These are phyloP conservation scores for Penicillium sp. DNA, from an alignment of 2,329 filamentous ascomycete genomes.

Conservation along the genomic window DNA sequence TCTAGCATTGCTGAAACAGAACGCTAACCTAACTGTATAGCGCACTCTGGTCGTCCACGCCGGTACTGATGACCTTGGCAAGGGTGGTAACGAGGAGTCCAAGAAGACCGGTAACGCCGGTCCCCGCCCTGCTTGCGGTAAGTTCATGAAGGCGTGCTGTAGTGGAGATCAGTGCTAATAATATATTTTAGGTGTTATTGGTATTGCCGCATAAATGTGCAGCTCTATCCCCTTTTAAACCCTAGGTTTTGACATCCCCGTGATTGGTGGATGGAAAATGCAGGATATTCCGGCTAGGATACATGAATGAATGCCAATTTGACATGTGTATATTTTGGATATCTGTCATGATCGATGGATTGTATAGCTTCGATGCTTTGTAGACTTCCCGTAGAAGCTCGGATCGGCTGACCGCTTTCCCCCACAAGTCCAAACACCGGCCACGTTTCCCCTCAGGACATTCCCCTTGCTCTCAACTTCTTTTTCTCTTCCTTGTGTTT, in stretches of 20 bases:
- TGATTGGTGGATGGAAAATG: constrained; percentile 23
- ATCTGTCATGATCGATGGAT: constrained; percentile 1
- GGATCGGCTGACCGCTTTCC: constrained; percentile 31
- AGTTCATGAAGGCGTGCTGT: constrained; percentile 32
- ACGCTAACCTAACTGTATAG: constrained; percentile 46
- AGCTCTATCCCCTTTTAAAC: constrained; percentile 15
- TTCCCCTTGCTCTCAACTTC: constrained; percentile 17
- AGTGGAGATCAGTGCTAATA: constrained; percentile 13
- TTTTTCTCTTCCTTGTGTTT: constrained; percentile 11
- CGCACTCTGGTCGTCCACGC: constrained; percentile 93
- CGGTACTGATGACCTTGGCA: constrained; percentile 95
- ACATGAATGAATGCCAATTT: constrained; percentile 23
- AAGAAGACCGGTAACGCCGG: constrained; percentile 99
- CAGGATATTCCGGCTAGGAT: constrained; percentile 23
- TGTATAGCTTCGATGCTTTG: not conserved
- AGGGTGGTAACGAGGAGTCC: constrained; percentile 87
- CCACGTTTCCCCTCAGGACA: constrained; percentile 34
- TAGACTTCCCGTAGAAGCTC: constrained; percentile 9
- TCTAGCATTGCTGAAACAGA: not conserved
- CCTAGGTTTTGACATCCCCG: constrained; percentile 15
- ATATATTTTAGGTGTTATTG: constrained; percentile 69
- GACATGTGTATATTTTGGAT: not conserved
- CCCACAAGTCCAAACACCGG: constrained; percentile 29
- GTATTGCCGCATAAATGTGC: constrained; percentile 69
- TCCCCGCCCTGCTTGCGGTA: constrained; percentile 88